These are phyloP conservation scores for Xylaria cubensis DNA, from an alignment of 495 filamentous ascomycete species.

Conservation along the genomic window DNA sequence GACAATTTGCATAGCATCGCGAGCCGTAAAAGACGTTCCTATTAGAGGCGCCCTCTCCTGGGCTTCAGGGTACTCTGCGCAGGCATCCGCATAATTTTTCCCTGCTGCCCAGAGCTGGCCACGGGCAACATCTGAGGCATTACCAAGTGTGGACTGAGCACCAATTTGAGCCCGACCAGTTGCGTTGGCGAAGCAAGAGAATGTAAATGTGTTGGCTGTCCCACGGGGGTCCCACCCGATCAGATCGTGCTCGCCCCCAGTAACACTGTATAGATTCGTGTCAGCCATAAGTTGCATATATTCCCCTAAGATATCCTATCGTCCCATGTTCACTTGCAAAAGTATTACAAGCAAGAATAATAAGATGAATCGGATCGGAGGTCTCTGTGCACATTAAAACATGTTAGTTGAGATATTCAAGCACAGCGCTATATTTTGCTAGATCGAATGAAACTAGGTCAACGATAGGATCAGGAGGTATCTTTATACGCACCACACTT, in stretches of 20 bases:
- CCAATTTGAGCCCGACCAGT: neutral
- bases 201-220: slow-evolving; percentile 46
- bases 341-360: neutral
- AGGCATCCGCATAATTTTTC: slow-evolving; percentile 29
- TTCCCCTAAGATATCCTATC: neutral
- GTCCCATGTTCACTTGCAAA: neutral
- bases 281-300: neutral
- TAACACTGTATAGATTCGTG: slow-evolving; percentile 30
- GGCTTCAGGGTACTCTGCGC: slow-evolving; percentile 22
- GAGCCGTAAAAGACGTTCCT: slow-evolving; percentile 48
- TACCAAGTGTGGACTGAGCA: slow-evolving; percentile 14
- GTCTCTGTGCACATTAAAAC: neutral
- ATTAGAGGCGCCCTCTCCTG: slow-evolving; percentile 38
- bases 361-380: neutral
- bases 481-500: slow-evolving; percentile 11
- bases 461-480: too few species aligned
- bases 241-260: slow-evolving; percentile 47
- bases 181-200: slow-evolving; percentile 43
- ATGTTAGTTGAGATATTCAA: too few species aligned
- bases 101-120: slow-evolving; percentile 34
- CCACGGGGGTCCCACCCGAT: slow-evolving; percentile 49
- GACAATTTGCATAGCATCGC: slow-evolving; percentile 53
- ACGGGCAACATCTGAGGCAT: slow-evolving; percentile 34
- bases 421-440: too few species aligned
- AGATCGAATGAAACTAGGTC: too few species aligned